Percentiles rank a stretch among this genome's conserved stretches.
These are phyloP conservation scores for Curvularia hawaiiensis DNA, from an alignment of 2,329 filamentous ascomycete species.

Conservation along the genomic window DNA sequence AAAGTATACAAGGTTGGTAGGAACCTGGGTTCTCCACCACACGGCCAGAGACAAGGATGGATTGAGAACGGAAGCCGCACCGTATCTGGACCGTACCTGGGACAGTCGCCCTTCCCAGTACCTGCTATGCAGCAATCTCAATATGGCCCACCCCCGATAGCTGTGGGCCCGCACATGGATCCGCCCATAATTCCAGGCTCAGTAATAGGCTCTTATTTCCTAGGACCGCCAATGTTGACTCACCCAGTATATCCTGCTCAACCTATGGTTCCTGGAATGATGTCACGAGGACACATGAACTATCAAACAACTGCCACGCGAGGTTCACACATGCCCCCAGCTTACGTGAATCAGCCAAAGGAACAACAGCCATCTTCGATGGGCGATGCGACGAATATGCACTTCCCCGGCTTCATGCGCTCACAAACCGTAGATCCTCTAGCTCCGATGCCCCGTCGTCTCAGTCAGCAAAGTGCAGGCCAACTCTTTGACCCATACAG, in stretches of 20 bases:
- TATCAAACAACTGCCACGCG: conserved; percentile 15
- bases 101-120: conserved; percentile 20
- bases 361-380: conserved; percentile 22
- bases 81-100: conserved; percentile 18
- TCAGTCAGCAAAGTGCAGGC: conserved; percentile 23
- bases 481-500: conserved; percentile 11
- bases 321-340: conserved; percentile 17
- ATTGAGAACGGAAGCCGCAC: conserved; percentile 28
- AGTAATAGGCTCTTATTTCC: conserved; percentile 20
- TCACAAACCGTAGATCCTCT: conserved; percentile 18
- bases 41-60: conserved; percentile 18
- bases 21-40: conserved; percentile 16
- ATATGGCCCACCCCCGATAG: conserved; percentile 16
- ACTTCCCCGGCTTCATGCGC: conserved; percentile 17
- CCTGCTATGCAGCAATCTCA: conserved; percentile 23
- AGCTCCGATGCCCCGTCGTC: conserved; percentile 7
- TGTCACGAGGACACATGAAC: conserved; percentile 18
- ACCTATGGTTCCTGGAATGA: conserved; percentile 17
- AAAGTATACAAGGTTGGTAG: conserved; percentile 19
- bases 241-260: conserved; percentile 19
- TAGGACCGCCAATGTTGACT: conserved; percentile 14
- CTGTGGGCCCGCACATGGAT: conserved; percentile 21
- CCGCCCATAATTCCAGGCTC: conserved; percentile 7
- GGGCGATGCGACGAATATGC: conserved; percentile 39
- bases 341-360: conserved; percentile 20